Base-by-base conservation (phyloP, 495 filamentous ascomycete species). In the Achaetomiella virescens region DNA sequence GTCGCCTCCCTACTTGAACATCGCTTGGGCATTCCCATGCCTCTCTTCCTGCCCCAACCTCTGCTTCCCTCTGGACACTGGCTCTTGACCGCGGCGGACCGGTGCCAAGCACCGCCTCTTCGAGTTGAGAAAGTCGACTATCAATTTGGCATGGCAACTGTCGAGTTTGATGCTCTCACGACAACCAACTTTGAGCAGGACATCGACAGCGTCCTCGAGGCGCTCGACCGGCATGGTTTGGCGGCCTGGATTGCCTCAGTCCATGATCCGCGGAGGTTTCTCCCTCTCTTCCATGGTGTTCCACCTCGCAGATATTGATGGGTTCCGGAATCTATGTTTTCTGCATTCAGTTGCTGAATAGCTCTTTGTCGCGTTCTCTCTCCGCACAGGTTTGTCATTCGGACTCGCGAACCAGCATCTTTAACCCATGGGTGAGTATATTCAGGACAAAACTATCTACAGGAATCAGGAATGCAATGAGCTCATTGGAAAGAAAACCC, bases 361-460 rank as follows among this genome's bases (percentile, higher is more conserved):
- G 14, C 27, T 10, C 7, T 45, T 6, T 15, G 17, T 10, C 12
- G 24, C 27, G 27, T 31, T 38, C 3, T 3, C 5, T 4, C 4
- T 38, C 4, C 3, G 36, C 36, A 15, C 36, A 38, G 12, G n/a
- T 38, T 38, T 38, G n/a, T 17, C 36, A 18, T 7, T 5, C 35
- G 14, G n/a, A 12, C 2, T 2, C 20, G 0, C 10, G 21, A 11
- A 6, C 21, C n/a, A 9, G 4, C 35, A 36, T 53, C 36, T 45
- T 37, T 35, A 42, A 44, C 51, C 51, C 51, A 54, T 54, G 41
- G 51, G 51, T 37, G 41, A 52, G 51, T 54, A 46, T 49, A 49
- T 54, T 46, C 17, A 44, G 48, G 33, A n/a, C 21, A 31, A 15
- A 46, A 29, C 21, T 54, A 54, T 54, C n/a, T 47, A 54, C 52